Evolutionary conservation across 2,329 filamentous ascomycete genomes (phyloP).

Genomic region (Hysterium pulicare): DNA sequence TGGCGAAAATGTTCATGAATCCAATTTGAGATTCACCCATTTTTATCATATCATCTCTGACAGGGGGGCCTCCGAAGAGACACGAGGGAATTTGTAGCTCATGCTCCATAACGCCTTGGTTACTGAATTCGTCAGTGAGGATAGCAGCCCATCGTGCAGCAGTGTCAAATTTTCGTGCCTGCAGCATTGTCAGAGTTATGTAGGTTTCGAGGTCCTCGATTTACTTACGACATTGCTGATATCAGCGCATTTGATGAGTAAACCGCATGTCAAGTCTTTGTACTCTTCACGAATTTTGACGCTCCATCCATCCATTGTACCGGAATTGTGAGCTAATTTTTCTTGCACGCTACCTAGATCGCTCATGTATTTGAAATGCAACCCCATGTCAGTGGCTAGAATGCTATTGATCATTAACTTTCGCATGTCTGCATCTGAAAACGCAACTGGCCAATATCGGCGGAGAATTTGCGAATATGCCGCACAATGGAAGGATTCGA

Average conservation of each 20-base stretch:
- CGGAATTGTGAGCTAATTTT: constrained; percentile 66
- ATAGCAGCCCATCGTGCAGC: constrained; percentile 89
- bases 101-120: constrained; percentile 87
- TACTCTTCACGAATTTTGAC: constrained; percentile 72
- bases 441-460: constrained; percentile 83
- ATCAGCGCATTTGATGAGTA: constrained; percentile 96
- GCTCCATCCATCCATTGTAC: constrained; percentile 68
- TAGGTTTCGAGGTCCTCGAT: too few species aligned
- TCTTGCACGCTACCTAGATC: constrained; percentile 77
- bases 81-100: constrained; percentile 86
- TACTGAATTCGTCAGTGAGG: constrained; percentile 90
- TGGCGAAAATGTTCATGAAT: constrained; percentile 95
- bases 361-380: constrained; percentile 96
- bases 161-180: constrained; percentile 79
- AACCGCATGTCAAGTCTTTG: constrained; percentile 76
- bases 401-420: constrained; percentile 97
- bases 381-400: constrained; percentile 92
- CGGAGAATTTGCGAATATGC: constrained; percentile 95
- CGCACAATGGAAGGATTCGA: constrained; percentile 96
- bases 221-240: constrained; percentile 92
- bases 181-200: constrained; percentile 14
- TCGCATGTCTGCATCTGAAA: constrained; percentile 74
- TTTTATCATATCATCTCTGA: constrained; percentile 78
- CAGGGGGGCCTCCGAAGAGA: constrained; percentile 72
- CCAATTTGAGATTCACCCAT: constrained; percentile 84